Evolutionary conservation across 116 monocot species (phyloP), one percentile per base, ranked within the genome.

Genomic region (Trichopus zeylanicus): DNA sequence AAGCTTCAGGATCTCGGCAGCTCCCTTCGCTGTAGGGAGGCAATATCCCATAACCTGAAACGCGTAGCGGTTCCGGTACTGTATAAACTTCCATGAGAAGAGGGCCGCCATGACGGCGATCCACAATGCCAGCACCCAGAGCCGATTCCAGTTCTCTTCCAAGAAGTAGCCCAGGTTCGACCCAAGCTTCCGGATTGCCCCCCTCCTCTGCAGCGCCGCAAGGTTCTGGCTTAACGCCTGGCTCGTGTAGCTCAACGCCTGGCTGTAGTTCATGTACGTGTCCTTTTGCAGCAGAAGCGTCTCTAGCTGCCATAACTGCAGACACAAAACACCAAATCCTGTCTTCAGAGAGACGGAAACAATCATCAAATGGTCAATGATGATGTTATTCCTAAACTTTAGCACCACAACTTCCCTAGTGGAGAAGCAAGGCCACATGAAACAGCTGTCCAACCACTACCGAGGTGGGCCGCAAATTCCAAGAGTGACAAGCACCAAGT

Each of bases 11-110:
- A 89, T 93, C 82, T 93, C 93, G 21, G 93, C 93, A 4, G 93
- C 93, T 0, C 93, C 93, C 61, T 93, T 93, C 21, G 93, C 93
- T n/a, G 82, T 88, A 13, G 80, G 64, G 42, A 93, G 65, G 60
- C 93, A 93, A 64, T 93, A 89, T 1, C 88, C 88, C 93, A 93
- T 93, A 34, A 93, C 85, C 6, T 80, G 56, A 64, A 93, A 93
- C 21, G 86, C 85, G n/a, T 85, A 79, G 27, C 39, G 53, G 26
- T 62, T 68, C 32, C 73, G 64, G 47, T 93, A 93, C 89, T 93
- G 80, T 13, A 89, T 46, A 70, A 93, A 93, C 53, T 93, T 93
- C 93, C 93, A 93, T 3, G 66, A 29, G 68, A 93, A 86, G 20
- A 93, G 64, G 0, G 60, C 93, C 0, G 62, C 58, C 89, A 86